phyloP scores from a whole-genome alignment of 768 basidiomycete species.

The Chalciporus piperatus region DNA sequence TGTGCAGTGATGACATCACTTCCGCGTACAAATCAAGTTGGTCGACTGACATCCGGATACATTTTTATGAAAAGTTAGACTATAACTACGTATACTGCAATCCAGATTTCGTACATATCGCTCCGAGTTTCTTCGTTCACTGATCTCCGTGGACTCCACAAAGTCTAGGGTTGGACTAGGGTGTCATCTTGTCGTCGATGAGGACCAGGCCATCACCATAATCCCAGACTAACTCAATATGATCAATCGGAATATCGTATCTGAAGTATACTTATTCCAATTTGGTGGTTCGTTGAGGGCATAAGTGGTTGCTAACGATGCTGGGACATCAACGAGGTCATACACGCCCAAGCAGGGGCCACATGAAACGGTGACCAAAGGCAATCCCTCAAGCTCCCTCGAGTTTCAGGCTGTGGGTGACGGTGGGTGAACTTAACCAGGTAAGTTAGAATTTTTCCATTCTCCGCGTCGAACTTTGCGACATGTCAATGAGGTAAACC shows the following conservation, averaged over 20 bases:
- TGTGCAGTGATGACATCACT: too few relatives aligned
- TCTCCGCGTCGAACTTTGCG: not conserved
- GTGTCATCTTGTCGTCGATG: too few relatives aligned
- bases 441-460: not conserved
- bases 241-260: not conserved
- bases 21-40: too few relatives aligned
- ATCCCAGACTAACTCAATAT: not conserved
- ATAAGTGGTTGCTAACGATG: not conserved
- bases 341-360: not conserved
- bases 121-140: not conserved
- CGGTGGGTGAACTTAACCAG: not conserved
- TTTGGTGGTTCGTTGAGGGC: not conserved
- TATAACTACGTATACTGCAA: too few relatives aligned
- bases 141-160: not conserved
- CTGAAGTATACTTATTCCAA: not conserved
- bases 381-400: conserved; percentile 1
- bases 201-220: not conserved
- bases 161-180: not conserved
- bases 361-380: conserved; percentile 14
- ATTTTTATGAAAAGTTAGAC: not conserved
- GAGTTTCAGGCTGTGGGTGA: not conserved
- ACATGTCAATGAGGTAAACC: conserved; percentile 12
- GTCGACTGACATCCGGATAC: too few relatives aligned
- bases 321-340: not conserved
- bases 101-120: not conserved